phyloP scores from a whole-genome alignment of 805 yeast species.

The Zygosaccharomyces bailii region DNA sequence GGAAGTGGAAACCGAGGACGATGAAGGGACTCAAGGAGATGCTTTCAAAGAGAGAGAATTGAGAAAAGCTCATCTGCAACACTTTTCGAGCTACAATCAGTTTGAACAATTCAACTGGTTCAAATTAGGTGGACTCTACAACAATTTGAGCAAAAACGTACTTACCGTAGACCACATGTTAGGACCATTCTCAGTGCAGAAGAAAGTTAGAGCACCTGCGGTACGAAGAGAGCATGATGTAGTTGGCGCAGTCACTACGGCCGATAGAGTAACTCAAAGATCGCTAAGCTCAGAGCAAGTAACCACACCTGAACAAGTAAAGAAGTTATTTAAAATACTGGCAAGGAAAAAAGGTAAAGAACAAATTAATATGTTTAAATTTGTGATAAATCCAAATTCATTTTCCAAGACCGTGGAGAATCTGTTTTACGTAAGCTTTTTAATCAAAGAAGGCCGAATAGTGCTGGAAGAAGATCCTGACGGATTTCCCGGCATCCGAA shows the following conservation, averaged over 20 bases:
- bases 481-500: slow-evolving; percentile 43
- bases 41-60: slow-evolving; percentile 15
- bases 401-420: slow-evolving; percentile 81
- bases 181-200: slow-evolving; percentile 67
- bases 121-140: slow-evolving; percentile 51
- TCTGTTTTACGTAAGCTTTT: slow-evolving; percentile 75
- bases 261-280: slow-evolving; percentile 49
- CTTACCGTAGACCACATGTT: slow-evolving; percentile 56
- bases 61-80: slow-evolving; percentile 23
- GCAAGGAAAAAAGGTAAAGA: slow-evolving; percentile 32
- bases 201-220: slow-evolving; percentile 37
- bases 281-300: slow-evolving; percentile 52
- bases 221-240: slow-evolving; percentile 42
- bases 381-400: slow-evolving; percentile 71
- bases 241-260: slow-evolving; percentile 43
- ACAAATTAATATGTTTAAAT: slow-evolving; percentile 56
- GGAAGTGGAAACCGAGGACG: slow-evolving; percentile 2
- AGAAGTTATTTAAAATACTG: slow-evolving; percentile 46
- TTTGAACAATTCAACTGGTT: slow-evolving; percentile 58
- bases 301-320: slow-evolving; percentile 64
- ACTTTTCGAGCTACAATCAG: slow-evolving; percentile 28
- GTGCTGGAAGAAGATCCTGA: slow-evolving; percentile 50
- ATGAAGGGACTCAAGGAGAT: slow-evolving; percentile 21
- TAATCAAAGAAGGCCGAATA: slow-evolving; percentile 69
- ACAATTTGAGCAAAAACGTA: slow-evolving; percentile 41